Base-by-base conservation (phyloP, 75 land plant genomes). In the Pinus taeda region DNA sequence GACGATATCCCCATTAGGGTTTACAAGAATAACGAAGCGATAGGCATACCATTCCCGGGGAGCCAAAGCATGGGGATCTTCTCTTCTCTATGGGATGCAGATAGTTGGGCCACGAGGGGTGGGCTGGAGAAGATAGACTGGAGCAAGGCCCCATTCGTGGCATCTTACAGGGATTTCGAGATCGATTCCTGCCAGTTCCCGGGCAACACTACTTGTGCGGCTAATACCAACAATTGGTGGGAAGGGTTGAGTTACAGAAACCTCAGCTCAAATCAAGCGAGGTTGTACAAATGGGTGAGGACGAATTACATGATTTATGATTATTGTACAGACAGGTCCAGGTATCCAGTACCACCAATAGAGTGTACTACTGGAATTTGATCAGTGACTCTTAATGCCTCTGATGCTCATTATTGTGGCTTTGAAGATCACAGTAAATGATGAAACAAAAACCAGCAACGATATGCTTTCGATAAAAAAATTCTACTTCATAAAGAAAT, bases 81-180 rank as follows among this genome's bases (percentile, higher is more conserved):
- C 76, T 93, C 96, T 5, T 91, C 93, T 83, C 91, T 93, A 33
- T 93, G 96, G 96, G 86, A 93, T 60, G 96, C 89, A 1, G 96
- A 93, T 61, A 87, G 82, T 73, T 93, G 95, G 95, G 95, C 95
- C 11, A 93, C 95, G 56, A 81, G 95, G 42, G 95, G 96, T 4
- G 96, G 96, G 3, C 76, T 86, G 53, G 96, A 92, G 77, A 91
- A 91, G 84, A 93, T 89, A 14, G 81, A 93, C 73, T 93, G 96
- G 96, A 79, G 74, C 45, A 82, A 81, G 49, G 89, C 94, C 1
- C 96, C 96, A n/a, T 93, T 93, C 62, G 84, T 93, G 45, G 83
- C 94, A 2, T 80, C 94, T 6, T 93, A 93, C 82, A 88, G 82
- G 85, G 89, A 91, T 22, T 91, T 93, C 80, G 75, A 81, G 61